Evolutionary conservation across 169 alveolate species (phyloP).

Genomic region (Plasmodium billcollinsi): DNA sequence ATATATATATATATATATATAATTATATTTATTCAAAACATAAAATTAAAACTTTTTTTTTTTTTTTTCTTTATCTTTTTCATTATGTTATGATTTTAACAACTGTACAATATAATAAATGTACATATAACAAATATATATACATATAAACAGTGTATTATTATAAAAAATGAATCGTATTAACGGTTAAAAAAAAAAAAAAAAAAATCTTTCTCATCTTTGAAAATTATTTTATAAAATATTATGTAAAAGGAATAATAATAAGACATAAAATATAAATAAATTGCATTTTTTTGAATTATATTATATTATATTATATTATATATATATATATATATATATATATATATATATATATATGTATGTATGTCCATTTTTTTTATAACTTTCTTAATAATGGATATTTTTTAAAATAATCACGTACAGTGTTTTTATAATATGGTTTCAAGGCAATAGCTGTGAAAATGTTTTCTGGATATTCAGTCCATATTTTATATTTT

Average conservation of each 20-base stretch:
- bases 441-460: conserved; percentile 81
- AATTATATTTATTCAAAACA: too few relatives aligned
- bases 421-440: conserved; percentile 66
- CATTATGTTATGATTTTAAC: neutral
- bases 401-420: conserved; percentile 78
- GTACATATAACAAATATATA: conserved; percentile 1
- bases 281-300: too few relatives aligned
- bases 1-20: neutral
- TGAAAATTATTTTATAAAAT: too few relatives aligned
- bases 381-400: conserved; percentile 63
- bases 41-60: neutral
- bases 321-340: too few relatives aligned
- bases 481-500: conserved; percentile 78
- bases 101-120: neutral
- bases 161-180: neutral
- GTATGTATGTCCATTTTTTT: neutral
- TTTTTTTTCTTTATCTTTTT: conserved; percentile 1
- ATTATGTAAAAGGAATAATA: too few relatives aligned
- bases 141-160: neutral
- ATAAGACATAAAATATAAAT: too few relatives aligned
- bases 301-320: too few relatives aligned
- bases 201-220: neutral
- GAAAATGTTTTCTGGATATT: conserved; percentile 78
- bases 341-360: too few relatives aligned
- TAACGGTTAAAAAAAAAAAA: neutral